Percentiles rank a stretch among this genome's conserved stretches.
phyloP scores from a whole-genome alignment of 129 eudicot species.

The Deinandra increscens region DNA sequence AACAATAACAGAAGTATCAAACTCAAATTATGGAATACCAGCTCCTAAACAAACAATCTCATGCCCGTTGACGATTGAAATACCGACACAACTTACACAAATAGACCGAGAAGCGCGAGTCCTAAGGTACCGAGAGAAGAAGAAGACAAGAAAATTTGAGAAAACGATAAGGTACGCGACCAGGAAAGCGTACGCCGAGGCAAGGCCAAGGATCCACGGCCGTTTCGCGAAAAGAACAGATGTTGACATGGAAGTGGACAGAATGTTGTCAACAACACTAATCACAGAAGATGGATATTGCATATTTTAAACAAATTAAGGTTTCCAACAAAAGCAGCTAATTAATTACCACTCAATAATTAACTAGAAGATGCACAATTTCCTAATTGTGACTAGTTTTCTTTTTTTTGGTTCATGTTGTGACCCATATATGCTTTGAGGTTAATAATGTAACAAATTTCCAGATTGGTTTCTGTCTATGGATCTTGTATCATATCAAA shows the following conservation, averaged over 20 bases:
- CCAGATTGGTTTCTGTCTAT: no score
- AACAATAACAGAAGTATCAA: slow-evolving; percentile 45
- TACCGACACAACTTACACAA: slow-evolving; percentile 58
- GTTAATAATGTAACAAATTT: slow-evolving; percentile 20
- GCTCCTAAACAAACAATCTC: slow-evolving; percentile 71
- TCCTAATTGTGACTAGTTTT: slow-evolving; percentile 34
- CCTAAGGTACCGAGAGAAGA: slow-evolving; percentile 88
- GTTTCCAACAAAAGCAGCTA: slow-evolving; percentile 6
- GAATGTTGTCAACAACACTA: slow-evolving; percentile 55
- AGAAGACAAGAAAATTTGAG: slow-evolving; percentile 82
- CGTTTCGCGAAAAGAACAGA: slow-evolving; percentile 83
- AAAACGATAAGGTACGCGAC: slow-evolving; percentile 95
- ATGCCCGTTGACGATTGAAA: slow-evolving; percentile 39
- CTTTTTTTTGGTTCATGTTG: slow-evolving; percentile 8
- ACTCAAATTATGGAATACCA: slow-evolving; percentile 51
- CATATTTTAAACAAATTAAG: slow-evolving; percentile 43
- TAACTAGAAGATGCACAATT: slow-evolving; percentile 28
- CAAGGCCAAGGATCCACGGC: slow-evolving; percentile 93
- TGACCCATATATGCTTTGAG: slow-evolving; percentile 10
- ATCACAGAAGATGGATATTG: slow-evolving; percentile 56
- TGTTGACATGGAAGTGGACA: slow-evolving; percentile 61
- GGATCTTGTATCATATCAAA: no score
- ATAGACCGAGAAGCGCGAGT: slow-evolving; percentile 89
- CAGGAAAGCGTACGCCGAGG: slow-evolving; percentile 95
- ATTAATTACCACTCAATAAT: not conserved